Evolutionary conservation across 345 rosid genomes (phyloP).

Genomic region (Rubroshorea leprosula): DNA sequence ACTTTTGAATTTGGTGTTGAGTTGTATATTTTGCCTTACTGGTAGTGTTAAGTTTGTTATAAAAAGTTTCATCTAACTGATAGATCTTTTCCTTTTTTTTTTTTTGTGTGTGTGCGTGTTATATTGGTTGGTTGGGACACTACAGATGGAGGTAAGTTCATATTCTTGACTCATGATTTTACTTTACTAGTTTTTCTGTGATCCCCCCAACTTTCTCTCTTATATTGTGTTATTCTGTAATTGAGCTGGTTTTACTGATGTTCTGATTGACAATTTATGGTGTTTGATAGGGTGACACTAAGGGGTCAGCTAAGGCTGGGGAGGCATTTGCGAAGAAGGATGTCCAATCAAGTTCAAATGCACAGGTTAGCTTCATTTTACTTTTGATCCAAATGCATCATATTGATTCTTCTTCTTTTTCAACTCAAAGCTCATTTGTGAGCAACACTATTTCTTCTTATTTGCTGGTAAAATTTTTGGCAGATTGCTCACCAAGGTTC

Average conservation of each 20-base stretch:
- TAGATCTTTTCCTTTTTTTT: conserved; percentile 4
- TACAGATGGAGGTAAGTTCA: conserved; percentile 78
- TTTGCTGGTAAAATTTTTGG: conserved; percentile 18
- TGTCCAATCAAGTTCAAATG: conserved; percentile 40
- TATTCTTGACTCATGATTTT: conserved; percentile 8
- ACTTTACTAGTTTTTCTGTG: not conserved
- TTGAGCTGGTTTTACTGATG: not conserved
- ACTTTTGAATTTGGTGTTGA: not conserved
- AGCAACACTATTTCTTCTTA: not conserved
- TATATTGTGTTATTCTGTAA: not conserved
- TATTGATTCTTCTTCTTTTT: not conserved
- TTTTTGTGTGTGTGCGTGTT: no score
- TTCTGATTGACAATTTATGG: conserved; percentile 14
- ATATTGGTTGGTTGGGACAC: conserved; percentile 17
- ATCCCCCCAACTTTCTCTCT: not conserved
- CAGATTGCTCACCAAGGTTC: conserved; percentile 67
- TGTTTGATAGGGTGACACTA: conserved; percentile 66
- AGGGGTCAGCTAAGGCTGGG: conserved; percentile 68
- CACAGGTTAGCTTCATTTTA: conserved; percentile 41
- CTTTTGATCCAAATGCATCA: not conserved
- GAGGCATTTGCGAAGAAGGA: conserved; percentile 53
- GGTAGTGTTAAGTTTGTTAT: not conserved
- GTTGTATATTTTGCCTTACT: not conserved
- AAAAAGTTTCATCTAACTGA: conserved; percentile 2
- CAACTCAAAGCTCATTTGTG: not conserved